Evolutionary conservation across 1,139 yeast species (phyloP).

Genomic region (Blastobotrys serpentis): DNA sequence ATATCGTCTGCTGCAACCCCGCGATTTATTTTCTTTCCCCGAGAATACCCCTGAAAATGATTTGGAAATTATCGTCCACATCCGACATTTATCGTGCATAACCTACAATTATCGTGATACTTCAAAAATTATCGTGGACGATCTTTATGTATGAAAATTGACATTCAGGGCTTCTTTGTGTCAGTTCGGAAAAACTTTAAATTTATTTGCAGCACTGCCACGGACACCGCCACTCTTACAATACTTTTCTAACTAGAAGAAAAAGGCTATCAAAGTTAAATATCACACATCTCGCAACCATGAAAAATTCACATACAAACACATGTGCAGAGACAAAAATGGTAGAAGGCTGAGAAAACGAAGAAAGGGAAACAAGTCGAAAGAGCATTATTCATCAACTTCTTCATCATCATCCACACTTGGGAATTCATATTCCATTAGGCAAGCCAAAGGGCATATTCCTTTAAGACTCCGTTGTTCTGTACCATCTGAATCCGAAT

Average conservation of each 20-base stretch:
- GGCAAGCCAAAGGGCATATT: conserved; percentile 35
- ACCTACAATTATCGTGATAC: not conserved
- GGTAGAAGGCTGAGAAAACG: not conserved
- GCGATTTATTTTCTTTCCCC: no score
- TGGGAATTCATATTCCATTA: conserved; percentile 15
- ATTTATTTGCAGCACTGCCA: not conserved
- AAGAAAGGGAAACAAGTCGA: not conserved
- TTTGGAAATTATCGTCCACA: no score
- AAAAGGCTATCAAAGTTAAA: no score
- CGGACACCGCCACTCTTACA: not conserved
- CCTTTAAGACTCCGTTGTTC: conserved; percentile 26
- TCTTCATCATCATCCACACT: not conserved
- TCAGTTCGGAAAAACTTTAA: not conserved
- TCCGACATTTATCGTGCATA: not conserved
- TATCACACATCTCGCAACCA: no score
- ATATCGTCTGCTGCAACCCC: no score
- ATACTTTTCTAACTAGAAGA: not conserved
- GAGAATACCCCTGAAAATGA: no score
- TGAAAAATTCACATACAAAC: no score
- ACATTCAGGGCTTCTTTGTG: not conserved
- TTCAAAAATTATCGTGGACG: not conserved
- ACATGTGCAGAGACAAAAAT: conserved; percentile 4
- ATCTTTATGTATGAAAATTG: no score
- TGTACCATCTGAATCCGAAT: conserved; percentile 19
- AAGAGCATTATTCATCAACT: not conserved